Percentiles rank a stretch among this genome's conserved stretches.
Evolutionary conservation across 768 basidiomycete genomes (phyloP).

Genomic region (Bullera alba): DNA sequence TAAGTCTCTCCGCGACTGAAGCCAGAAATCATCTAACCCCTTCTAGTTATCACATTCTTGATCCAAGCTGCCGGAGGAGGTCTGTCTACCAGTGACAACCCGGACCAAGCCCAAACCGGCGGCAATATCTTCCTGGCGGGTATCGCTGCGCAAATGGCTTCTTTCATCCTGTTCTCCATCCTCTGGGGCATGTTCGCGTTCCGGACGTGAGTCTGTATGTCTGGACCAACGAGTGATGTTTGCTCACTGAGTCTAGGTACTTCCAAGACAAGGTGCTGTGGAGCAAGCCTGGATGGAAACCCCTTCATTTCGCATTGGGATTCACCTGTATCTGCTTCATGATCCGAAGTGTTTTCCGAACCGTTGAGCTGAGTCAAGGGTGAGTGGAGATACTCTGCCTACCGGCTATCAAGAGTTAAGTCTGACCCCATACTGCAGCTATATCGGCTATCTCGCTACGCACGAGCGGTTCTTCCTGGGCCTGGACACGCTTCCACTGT

Average conservation of each 20-base stretch:
- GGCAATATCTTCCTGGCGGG: conserved; percentile 44
- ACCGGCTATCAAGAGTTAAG: no score
- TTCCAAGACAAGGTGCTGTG: conserved; percentile 33
- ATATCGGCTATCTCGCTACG: conserved; percentile 42
- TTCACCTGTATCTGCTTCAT: conserved; percentile 45
- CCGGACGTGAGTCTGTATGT: conserved; percentile 30
- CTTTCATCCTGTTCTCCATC: conserved; percentile 37
- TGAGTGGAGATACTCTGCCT: conserved; percentile 8
- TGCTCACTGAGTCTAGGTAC: conserved; percentile 7
- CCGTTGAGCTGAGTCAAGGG: conserved; percentile 43
- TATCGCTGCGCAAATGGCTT: conserved; percentile 41
- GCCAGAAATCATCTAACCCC: not conserved
- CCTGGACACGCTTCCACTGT: conserved; percentile 43
- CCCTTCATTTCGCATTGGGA: conserved; percentile 41
- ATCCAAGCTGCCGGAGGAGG: conserved; percentile 46
- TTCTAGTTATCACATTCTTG: conserved; percentile 40
- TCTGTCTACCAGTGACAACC: conserved; percentile 30
- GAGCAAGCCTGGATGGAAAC: conserved; percentile 38
- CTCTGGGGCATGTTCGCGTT: conserved; percentile 36
- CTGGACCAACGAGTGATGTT: not conserved
- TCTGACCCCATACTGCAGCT: no score
- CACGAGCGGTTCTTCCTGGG: conserved; percentile 42
- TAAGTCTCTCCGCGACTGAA: conserved; percentile 7
- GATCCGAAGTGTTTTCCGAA: conserved; percentile 42
- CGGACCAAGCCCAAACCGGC: conserved; percentile 27